Base-by-base conservation (phyloP, 2,329 filamentous ascomycete species). In the Pseudogymnoascus sp. region DNA sequence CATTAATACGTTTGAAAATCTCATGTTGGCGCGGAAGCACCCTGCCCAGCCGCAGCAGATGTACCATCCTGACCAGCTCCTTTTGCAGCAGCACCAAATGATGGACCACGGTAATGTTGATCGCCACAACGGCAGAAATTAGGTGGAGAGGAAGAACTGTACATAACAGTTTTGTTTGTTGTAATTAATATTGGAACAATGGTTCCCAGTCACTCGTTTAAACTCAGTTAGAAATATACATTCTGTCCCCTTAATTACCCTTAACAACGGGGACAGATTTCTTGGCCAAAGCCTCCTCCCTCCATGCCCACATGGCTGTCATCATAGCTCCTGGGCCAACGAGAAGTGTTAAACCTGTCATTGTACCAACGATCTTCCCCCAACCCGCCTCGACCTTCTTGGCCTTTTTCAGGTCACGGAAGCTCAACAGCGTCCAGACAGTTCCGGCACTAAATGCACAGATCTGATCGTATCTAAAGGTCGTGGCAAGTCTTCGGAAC, bases 371-470 rank as follows among this genome's bases (percentile, higher is more conserved):
- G 21, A 74, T 65, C 13, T 59, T 68, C 2, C 35, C 37, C 72
- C 69, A 75, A 11, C 66, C 65, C 7, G 63, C 46, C 10, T 59
- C 59, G 0, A 72, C 59, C 66, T 74, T 76, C 1, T 71, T 67
- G 0, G 69, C 71, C 17, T 59, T 67, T 63, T 74, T 76, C 46
- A 76, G 64, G 63, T 77, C 74, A 35, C 65, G 63, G 62, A 76
- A 70, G 19, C 69, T 68, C 56, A 75, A 67, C 21, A 69, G 40
- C 1, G 70, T 67, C 74, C 74, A 77, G n/a, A 74, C 42, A 10
- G 64, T 29, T 5, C 67, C 66, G 5, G 67, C 66, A n/a, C 70
- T 63, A 40, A 69, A 69, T 35, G 64, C 63, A 3, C 64, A 65
- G 29, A 72, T 65, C 17, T 72, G 67, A 56, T 70, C 68, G 35